These are phyloP conservation scores for Phlebiopsis flavidoalba DNA, from an alignment of 768 basidiomycete genomes.

Conservation along the genomic window DNA sequence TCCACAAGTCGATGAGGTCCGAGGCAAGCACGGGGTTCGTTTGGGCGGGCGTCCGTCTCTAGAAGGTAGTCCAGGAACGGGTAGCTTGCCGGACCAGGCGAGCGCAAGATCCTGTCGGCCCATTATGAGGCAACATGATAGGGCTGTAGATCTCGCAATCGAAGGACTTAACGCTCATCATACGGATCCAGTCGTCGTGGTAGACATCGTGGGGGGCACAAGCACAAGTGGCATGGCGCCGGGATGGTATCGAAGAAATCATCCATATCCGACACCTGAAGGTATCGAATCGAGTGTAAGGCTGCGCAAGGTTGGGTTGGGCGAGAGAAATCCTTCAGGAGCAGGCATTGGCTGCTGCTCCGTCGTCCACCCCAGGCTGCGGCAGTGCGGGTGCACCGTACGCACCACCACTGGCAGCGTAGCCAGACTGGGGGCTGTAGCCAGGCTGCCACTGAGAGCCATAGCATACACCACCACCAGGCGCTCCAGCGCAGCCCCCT, in stretches of 20 bases:
- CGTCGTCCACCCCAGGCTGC: not conserved
- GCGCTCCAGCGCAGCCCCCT: slow-evolving; percentile 11
- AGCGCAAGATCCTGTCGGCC: slow-evolving; percentile 57
- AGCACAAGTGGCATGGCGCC: slow-evolving; percentile 69
- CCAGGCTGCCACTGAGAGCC: slow-evolving; percentile 6
- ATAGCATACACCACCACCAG: not conserved
- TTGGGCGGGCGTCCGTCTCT: slow-evolving; percentile 46
- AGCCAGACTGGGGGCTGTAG: not conserved
- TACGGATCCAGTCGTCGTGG: slow-evolving; percentile 73
- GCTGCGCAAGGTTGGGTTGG: slow-evolving; percentile 60
- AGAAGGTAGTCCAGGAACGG: slow-evolving; percentile 44
- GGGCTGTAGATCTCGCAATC: too few species aligned
- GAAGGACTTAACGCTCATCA: slow-evolving; percentile 55
- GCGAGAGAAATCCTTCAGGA: slow-evolving; percentile 72
- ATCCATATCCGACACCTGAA: slow-evolving; percentile 76
- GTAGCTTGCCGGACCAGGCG: slow-evolving; percentile 75
- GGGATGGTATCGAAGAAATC: slow-evolving; percentile 62
- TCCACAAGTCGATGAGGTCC: slow-evolving; percentile 81
- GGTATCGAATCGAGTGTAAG: slow-evolving; percentile 64
- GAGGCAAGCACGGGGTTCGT: slow-evolving; percentile 53
- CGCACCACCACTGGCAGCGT: slow-evolving; percentile 1
- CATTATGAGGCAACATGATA: slow-evolving; percentile 2
- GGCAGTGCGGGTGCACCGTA: not conserved
- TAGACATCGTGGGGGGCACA: slow-evolving; percentile 72
- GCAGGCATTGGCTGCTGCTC: slow-evolving; percentile 28